phyloP scores from a whole-genome alignment of 2,329 filamentous ascomycete genomes.

The Neofusicoccum ribis region DNA sequence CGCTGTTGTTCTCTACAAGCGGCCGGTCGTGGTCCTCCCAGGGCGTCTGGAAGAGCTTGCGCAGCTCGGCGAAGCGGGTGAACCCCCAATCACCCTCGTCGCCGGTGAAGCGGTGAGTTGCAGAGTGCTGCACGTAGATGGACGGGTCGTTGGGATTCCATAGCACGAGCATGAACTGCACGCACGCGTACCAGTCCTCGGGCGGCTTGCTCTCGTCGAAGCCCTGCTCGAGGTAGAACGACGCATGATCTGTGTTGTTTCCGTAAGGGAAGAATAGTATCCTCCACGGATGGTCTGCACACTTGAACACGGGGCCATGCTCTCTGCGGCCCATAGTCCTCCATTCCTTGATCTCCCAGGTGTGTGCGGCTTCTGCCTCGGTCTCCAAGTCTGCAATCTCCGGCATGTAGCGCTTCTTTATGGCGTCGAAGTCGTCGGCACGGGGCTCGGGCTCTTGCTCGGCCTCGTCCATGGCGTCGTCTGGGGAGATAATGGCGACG shows the following conservation, averaged over 20 bases:
- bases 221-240: constrained; percentile 94
- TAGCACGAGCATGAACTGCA: constrained; percentile 90
- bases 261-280: constrained; percentile 94
- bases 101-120: constrained; percentile 93
- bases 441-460: constrained; percentile 54
- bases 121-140: constrained; percentile 71
- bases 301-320: constrained; percentile 85
- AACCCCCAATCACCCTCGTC: constrained; percentile 99
- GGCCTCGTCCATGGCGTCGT: constrained; percentile 57
- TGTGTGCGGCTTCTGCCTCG: constrained; percentile 72
- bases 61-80: constrained; percentile 89
- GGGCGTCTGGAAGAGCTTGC: constrained; percentile 75
- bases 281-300: constrained; percentile 87
- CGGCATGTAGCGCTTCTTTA: constrained; percentile 77
- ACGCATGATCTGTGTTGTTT: constrained; percentile 90
- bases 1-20: constrained; percentile 73
- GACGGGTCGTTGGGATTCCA: constrained; percentile 94
- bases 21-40: constrained; percentile 72
- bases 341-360: constrained; percentile 90
- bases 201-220: constrained; percentile 73
- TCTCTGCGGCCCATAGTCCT: constrained; percentile 72
- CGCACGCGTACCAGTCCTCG: constrained; percentile 94
- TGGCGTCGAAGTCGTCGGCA: constrained; percentile 72
- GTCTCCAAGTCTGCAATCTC: constrained; percentile 78
- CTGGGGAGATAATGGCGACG: constrained; percentile 63